phyloP scores from a whole-genome alignment of 257 asterid species.

The Handroanthus guayacan region DNA sequence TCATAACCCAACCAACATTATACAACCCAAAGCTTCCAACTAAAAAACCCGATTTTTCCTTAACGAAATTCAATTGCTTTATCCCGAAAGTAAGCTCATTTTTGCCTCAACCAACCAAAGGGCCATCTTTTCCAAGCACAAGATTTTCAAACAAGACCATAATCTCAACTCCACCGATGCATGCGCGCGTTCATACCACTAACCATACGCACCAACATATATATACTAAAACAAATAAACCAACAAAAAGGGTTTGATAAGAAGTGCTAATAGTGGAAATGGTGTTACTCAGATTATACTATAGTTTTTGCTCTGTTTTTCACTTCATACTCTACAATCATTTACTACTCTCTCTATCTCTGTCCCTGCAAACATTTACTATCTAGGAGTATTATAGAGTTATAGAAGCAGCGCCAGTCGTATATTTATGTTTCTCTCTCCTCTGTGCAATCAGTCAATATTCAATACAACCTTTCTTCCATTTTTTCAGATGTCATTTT shows the following conservation, averaged over 20 bases:
- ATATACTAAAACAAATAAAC: neutral
- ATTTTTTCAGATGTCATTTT: constrained; percentile 41
- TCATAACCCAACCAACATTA: constrained; percentile 23
- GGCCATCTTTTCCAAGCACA: constrained; percentile 23
- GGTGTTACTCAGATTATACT: constrained; percentile 35
- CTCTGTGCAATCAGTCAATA: constrained; percentile 43
- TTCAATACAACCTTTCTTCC: constrained; percentile 40
- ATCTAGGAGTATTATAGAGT: constrained; percentile 22
- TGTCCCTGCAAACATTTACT: constrained; percentile 5
- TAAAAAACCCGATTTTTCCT: constrained; percentile 13
- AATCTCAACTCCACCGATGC: constrained; percentile 35
- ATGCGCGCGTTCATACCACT: constrained; percentile 37
- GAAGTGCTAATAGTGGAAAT: constrained; percentile 34
- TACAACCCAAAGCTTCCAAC: constrained; percentile 28
- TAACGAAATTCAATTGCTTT: constrained; percentile 25
- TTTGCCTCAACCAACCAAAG: constrained; percentile 26
- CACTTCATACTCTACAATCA: constrained; percentile 15
- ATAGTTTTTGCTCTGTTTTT: constrained; percentile 30
- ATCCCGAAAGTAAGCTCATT: constrained; percentile 25
- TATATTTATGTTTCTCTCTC: constrained; percentile 32
- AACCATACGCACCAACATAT: constrained; percentile 1
- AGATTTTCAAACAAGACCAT: constrained; percentile 22
- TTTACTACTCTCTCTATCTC: neutral
- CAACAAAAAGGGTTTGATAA: neutral
- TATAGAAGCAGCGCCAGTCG: constrained; percentile 21